Evolutionary conservation across 352 stramenopile genomes (phyloP), one percentile per base, ranked within the genome.

Genomic region (Saprolegnia parasitica): DNA sequence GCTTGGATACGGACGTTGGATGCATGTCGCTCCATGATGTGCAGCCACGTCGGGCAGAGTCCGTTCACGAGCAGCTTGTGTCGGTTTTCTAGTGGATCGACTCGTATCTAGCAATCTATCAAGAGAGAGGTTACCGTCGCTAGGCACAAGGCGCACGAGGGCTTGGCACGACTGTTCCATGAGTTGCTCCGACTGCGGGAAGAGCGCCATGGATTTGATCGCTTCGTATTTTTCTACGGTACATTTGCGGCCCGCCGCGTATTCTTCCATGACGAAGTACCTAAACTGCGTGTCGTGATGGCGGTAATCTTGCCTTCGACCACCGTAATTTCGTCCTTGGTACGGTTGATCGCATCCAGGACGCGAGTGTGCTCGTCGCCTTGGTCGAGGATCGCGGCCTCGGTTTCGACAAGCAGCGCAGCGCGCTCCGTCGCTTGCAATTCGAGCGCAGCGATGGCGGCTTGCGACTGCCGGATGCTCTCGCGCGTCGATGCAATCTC

Each of bases 181-280:
- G 29, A 70, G 54, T n/a, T 15, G 23, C 39, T 70, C 63, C 11
- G 49, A 42, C 13, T 9, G 11, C 10, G 16, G 10, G 13, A 70
- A 26, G 18, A 49, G 13, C 3, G 46, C 9, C 1, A 70, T 61
- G 21, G 29, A 60, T 18, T 52, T 52, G 20, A 70, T 10, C 10
- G 63, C 20, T 40, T 70, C 63, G 50, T 29, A 70, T 24, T 70
- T 70, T 52, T 70, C 63, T 70, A 70, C 54, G 10, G 13, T 13
- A 15, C 42, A n/a, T 49, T 35, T n/a, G n/a, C n/a, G n/a, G n/a
- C n/a, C n/a, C n/a, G n/a, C n/a, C n/a, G n/a, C n/a, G n/a, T n/a
- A n/a, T n/a, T n/a, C n/a, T n/a, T 35, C 2, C 5, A 35, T 2
- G 29, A 35, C 29, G 29, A 35, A 5, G 29, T 2, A 49, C 42